Evolutionary conservation across 495 filamentous ascomycete genomes (phyloP), one percentile per base, ranked within the genome.

Genomic region (Penicillium chermesinum): DNA sequence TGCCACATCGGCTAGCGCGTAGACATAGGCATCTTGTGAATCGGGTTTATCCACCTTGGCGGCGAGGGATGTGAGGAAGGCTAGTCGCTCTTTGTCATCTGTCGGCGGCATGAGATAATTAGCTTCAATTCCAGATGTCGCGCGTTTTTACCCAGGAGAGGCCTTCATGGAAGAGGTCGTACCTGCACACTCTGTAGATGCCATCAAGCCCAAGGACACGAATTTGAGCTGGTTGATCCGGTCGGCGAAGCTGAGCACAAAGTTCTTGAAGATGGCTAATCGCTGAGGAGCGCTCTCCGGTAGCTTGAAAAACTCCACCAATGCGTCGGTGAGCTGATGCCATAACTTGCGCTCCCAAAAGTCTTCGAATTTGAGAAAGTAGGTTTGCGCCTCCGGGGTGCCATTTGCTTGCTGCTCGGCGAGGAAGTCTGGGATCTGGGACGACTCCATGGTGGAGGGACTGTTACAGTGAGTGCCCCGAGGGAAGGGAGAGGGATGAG

Each of bases 191-290:
- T 95, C 85, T 54, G 85, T 79, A 37, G 89, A 87, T 19, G 93
- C 86, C 66, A 84, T 83, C 62, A 97, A 76, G 4, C 89, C 94
- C 44, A 99, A 73, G 49, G 83, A 80, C 54, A 97, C 94, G 46
- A 97, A 86, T 77, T 95, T 95, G 36, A 97, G 82, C 73, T 96
- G 90, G 73, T 97, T 99, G 77, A 97, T 96, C 78, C 93, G 95
- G 57, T 95, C 89, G 48, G 89, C 86, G 63, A 99, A 99, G 69
- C 85, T 91, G 64, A 90, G 80, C 66, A 99, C 86, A 75, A 99
- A 99, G 59, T 80, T 84, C 68, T 91, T 87, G 77, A 90, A 99
- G 66, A 97, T 81, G 41, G 82, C 74, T 73, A 97, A 80, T 58
- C 93, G 83, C 68, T 95, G 89, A 35, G 81, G 77, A 34, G 79